Percentiles rank a stretch among this genome's conserved stretches.
phyloP scores from a whole-genome alignment of 2,329 filamentous ascomycete genomes.

The Podosphaera aphanis region DNA sequence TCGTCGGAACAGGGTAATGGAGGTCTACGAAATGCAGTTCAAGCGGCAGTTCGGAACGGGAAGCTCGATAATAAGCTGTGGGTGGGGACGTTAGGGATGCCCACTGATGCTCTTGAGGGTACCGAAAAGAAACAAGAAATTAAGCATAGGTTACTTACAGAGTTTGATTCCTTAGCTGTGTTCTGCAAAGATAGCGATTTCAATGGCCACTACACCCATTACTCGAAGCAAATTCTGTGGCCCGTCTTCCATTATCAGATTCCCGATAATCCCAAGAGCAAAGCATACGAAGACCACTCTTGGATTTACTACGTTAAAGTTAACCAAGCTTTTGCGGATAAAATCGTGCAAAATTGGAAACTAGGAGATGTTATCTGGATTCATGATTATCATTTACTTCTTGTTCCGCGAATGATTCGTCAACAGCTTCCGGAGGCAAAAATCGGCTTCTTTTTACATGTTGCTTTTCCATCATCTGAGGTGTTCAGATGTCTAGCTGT shows the following conservation, averaged over 20 bases:
- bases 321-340: constrained; percentile 81
- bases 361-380: constrained; percentile 83
- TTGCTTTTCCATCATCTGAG: constrained; percentile 86
- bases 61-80: constrained; percentile 56
- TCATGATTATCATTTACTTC: constrained; percentile 80
- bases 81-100: constrained; percentile 85
- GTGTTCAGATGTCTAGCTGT: constrained; percentile 82
- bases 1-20: constrained; percentile 81
- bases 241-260: constrained; percentile 97
- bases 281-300: constrained; percentile 90
- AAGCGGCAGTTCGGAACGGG: constrained; percentile 48
- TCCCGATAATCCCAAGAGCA: constrained; percentile 92
- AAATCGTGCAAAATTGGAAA: constrained; percentile 80
- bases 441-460: constrained; percentile 89
- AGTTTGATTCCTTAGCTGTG: constrained; percentile 63
- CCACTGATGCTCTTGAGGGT: constrained; percentile 60
- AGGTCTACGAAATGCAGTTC: constrained; percentile 69
- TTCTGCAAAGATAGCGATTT: constrained; percentile 81
- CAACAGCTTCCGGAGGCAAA: constrained; percentile 78
- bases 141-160: constrained; percentile 53
- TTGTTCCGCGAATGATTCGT: constrained; percentile 74
- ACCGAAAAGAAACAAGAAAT: constrained; percentile 62
- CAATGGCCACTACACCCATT: constrained; percentile 83
- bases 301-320: constrained; percentile 87
- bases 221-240: constrained; percentile 95